Conservation (phyloP, 2,329 filamentous ascomycete genomes). For the Colletotrichum higginsianum region DNA sequence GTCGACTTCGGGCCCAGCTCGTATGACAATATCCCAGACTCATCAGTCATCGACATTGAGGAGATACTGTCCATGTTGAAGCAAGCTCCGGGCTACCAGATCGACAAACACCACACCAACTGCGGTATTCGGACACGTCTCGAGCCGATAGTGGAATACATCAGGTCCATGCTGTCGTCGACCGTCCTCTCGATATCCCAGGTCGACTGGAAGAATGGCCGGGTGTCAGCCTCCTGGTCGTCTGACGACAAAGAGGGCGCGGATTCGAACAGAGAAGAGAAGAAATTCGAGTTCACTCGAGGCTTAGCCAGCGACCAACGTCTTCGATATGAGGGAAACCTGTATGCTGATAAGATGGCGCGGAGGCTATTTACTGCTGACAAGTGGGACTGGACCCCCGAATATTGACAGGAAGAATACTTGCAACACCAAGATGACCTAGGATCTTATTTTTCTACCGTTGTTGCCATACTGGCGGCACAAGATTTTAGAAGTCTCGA, state of each 20-base stretch:
- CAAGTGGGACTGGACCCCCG: constrained; percentile 73
- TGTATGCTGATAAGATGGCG: constrained; percentile 67
- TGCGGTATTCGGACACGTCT: constrained; percentile 79
- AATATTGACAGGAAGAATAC: constrained; percentile 46
- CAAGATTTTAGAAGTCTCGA: too few relatives aligned
- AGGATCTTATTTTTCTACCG: neutral
- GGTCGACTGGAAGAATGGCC: constrained; percentile 62
- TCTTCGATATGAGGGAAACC: constrained; percentile 62
- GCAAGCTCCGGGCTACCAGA: constrained; percentile 80
- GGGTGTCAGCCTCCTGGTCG: constrained; percentile 59
- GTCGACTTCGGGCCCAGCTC: constrained; percentile 68
- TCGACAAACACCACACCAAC: constrained; percentile 81
- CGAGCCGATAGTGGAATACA: constrained; percentile 75
- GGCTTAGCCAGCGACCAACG: constrained; percentile 65
- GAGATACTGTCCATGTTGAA: constrained; percentile 72
- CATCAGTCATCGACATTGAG: constrained; percentile 73
- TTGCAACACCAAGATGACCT: neutral
- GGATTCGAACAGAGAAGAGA: constrained; percentile 21
- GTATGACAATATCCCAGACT: constrained; percentile 60
- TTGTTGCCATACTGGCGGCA: neutral
- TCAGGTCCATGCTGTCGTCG: constrained; percentile 70
- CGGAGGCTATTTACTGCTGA: constrained; percentile 69
- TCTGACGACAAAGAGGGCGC: constrained; percentile 36
- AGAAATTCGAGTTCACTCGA: constrained; percentile 66
- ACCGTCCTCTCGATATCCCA: constrained; percentile 60